Conservation (phyloP, 2,329 filamentous ascomycete species). For the Calonectria fujianensis region DNA sequence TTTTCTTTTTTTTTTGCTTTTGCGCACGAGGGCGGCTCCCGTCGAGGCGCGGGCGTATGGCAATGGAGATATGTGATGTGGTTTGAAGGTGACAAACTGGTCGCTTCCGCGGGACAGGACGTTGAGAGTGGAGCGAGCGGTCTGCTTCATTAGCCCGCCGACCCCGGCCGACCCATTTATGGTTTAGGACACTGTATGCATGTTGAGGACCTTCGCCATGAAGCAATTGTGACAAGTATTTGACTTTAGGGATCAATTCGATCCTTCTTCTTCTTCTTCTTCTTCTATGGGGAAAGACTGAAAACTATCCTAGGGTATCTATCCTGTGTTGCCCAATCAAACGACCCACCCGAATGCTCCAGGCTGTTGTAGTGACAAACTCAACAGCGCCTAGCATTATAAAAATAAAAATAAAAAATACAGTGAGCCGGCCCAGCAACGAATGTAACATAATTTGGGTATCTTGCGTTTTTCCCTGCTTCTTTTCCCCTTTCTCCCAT, state of each 20-base stretch:
- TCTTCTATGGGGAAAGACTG: not conserved
- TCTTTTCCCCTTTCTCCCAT: not conserved
- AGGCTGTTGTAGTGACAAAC: conserved; percentile 19
- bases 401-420: conserved; percentile 29
- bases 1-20: too few species aligned
- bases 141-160: conserved; percentile 3
- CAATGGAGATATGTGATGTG: not conserved
- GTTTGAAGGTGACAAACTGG: conserved; percentile 7
- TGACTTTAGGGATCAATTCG: not conserved
- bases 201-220: not conserved
- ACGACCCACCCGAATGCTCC: not conserved
- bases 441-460: conserved; percentile 20
- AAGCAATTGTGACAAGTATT: not conserved
- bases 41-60: conserved; percentile 13
- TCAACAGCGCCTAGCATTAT: conserved; percentile 11
- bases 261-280: not conserved
- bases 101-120: conserved; percentile 32
- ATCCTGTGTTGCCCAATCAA: conserved; percentile 16
- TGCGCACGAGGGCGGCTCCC: conserved; percentile 1
- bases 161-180: conserved; percentile 39
- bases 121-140: conserved; percentile 51
- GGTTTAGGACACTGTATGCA: not conserved
- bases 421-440: conserved; percentile 17
- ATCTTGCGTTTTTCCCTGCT: conserved; percentile 10
- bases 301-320: conserved; percentile 33